Base-by-base conservation (phyloP, 257 asterid species). In the Gentiana macrophylla region DNA sequence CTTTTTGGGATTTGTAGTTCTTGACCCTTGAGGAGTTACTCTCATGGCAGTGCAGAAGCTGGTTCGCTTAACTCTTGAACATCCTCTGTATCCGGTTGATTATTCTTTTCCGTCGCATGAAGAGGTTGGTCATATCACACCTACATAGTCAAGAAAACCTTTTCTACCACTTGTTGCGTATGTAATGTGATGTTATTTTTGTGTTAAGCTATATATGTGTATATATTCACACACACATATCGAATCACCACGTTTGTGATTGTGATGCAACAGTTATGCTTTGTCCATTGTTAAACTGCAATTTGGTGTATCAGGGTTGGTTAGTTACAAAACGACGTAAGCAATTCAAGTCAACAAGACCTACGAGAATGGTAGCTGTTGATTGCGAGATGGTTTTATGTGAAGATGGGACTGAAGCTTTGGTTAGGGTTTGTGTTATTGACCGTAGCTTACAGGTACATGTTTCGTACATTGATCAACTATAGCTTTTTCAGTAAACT, bases 361-460 rank as follows among this genome's bases (percentile, higher is more conserved):
- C 86, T 32, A 67, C 77, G 12, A 51, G 61, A 37, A 70, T 92
- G 74, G 55, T 92, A 72, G 95, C 94, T 53, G 69, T 92, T 46
- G 99, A 92, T 68, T 92, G 99, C 72, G 99, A 92, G 79, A 92
- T 88, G 97, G 99, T 84, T 64, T 94, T 80, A 33, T 92, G 97
- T 69, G 75, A 84, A 71, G 97, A 92, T 78, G 97, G 94, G 56
- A 80, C 86, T 52, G 97, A 92, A 69, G 97, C 94, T 62, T 75
- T 92, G 77, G 95, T 89, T 71, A 83, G 78, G 74, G 82, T 92
- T 49, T 92, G 95, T 69, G 97, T 72, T 32, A 97, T 92, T 35
- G 87, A 85, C 70, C 86, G 86, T 35, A 65, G 80, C 72, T 69
- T 92, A 55, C 65, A 83, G 97, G 99, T 91, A 73, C 64, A 2